These are phyloP conservation scores for Candida glucosophila DNA, from an alignment of 1,139 yeast species.

Conservation along the genomic window DNA sequence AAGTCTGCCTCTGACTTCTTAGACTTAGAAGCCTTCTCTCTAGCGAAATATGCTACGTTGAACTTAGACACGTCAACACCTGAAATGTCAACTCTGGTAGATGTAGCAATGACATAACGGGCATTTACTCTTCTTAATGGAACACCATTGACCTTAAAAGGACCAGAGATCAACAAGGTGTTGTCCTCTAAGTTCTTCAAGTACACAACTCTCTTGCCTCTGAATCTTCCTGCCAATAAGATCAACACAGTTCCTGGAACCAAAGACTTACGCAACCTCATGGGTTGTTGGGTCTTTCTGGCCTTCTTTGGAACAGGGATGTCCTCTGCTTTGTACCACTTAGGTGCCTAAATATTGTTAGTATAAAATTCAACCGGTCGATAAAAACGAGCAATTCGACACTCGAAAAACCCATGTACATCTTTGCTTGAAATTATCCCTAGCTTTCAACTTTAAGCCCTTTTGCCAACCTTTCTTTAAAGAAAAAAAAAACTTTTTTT, in stretches of 20 bases:
- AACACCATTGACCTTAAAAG: slow-evolving; percentile 99
- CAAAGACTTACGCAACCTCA: slow-evolving; percentile 92
- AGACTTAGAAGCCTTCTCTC: slow-evolving; percentile 79
- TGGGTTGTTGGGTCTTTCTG: slow-evolving; percentile 92
- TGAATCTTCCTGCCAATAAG: slow-evolving; percentile 99
- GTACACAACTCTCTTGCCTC: slow-evolving; percentile 99
- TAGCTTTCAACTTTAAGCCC: slow-evolving; percentile 1
- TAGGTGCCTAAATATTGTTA: slow-evolving; percentile 62
- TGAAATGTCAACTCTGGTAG: slow-evolving; percentile 78
- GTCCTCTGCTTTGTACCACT: slow-evolving; percentile 96
- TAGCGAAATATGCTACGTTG: slow-evolving; percentile 94
- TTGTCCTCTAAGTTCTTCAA: slow-evolving; percentile 97
- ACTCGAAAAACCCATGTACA: not conserved
- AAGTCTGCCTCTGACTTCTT: slow-evolving; percentile 90
- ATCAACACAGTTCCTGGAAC: slow-evolving; percentile 98
- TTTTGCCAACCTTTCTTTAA: no score
- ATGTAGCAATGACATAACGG: slow-evolving; percentile 98
- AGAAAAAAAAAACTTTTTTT: no score
- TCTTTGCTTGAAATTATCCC: slow-evolving; percentile 1
- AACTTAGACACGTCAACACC: slow-evolving; percentile 86
- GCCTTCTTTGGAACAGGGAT: slow-evolving; percentile 77
- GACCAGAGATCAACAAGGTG: slow-evolving; percentile 97
- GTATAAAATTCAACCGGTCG: slow-evolving; percentile 20
- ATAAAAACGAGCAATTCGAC: no score
- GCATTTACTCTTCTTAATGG: slow-evolving; percentile 99